Conservation (phyloP, 306 rosid species). For the Lablab purpureus region DNA sequence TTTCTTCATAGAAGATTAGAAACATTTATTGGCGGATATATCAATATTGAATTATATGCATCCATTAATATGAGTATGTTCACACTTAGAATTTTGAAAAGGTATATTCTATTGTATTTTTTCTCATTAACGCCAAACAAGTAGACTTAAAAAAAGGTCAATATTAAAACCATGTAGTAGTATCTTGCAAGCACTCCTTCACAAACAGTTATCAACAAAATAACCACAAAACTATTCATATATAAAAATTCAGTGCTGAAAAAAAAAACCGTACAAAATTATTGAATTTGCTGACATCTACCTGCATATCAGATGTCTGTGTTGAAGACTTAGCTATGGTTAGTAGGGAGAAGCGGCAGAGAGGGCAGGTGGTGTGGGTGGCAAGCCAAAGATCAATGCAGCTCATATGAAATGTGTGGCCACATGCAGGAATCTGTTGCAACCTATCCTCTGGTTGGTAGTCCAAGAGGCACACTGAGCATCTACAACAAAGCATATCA, state of each 20-base stretch:
- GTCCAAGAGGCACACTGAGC: constrained; percentile 88
- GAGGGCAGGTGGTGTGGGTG: constrained; percentile 89
- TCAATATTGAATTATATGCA: not conserved
- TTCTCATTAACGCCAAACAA: not conserved
- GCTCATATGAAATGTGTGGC: constrained; percentile 82
- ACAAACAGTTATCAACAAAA: constrained; percentile 10
- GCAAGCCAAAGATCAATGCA: constrained; percentile 95
- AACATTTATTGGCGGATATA: not conserved
- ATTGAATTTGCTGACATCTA: constrained; percentile 36
- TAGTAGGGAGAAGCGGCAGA: constrained; percentile 84
- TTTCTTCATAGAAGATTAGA: not conserved
- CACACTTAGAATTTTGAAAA: constrained; percentile 4
- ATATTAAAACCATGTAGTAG: constrained; percentile 27
- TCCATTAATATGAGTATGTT: not conserved
- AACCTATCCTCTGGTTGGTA: constrained; percentile 85
- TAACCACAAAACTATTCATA: constrained; percentile 5
- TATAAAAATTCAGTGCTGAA: not conserved
- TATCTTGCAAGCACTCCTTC: constrained; percentile 23
- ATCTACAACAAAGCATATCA: constrained; percentile 53
- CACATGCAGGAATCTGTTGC: constrained; percentile 89
- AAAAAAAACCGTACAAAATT: constrained; percentile 5
- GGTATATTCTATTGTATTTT: not conserved
- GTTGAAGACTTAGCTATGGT: constrained; percentile 56
- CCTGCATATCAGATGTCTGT: constrained; percentile 49
- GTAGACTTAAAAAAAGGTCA: not conserved